These are phyloP conservation scores for Candida frijolesensis DNA, from an alignment of 1,139 yeast genomes.

Conservation along the genomic window DNA sequence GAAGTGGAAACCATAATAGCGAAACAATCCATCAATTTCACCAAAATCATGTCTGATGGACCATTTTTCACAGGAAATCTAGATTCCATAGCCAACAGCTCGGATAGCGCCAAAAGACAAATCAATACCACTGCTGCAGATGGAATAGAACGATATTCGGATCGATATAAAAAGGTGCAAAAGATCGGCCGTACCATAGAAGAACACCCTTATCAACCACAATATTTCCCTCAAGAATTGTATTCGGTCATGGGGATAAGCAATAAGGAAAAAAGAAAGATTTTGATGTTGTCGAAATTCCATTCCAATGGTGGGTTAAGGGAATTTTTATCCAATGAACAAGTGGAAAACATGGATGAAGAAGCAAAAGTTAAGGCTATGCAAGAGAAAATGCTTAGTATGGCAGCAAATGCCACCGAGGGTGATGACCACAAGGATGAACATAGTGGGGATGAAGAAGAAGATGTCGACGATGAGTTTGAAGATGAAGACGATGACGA, in stretches of 20 bases:
- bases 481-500: conserved; percentile 73
- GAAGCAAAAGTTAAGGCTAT: conserved; percentile 43
- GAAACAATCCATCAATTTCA: conserved; percentile 62
- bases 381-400: conserved; percentile 59
- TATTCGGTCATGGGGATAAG: conserved; percentile 73
- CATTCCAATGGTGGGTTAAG: conserved; percentile 50
- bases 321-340: conserved; percentile 32
- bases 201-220: conserved; percentile 77
- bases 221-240: conserved; percentile 79
- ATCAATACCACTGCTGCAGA: conserved; percentile 31
- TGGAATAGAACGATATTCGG: conserved; percentile 75
- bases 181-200: conserved; percentile 77
- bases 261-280: conserved; percentile 52
- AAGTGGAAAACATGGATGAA: conserved; percentile 21
- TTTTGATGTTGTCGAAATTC: conserved; percentile 53
- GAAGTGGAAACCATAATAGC: conserved; percentile 61
- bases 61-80: conserved; percentile 72
- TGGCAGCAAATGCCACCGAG: conserved; percentile 62
- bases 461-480: conserved; percentile 56
- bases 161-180: conserved; percentile 69
- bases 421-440: conserved; percentile 34
- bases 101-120: conserved; percentile 18
- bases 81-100: conserved; percentile 15
- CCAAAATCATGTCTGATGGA: conserved; percentile 65
- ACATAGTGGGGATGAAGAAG: conserved; percentile 40